Evolutionary conservation across 305 asterid genomes (phyloP).

Genomic region (Fraxinus xanthoxyloides): DNA sequence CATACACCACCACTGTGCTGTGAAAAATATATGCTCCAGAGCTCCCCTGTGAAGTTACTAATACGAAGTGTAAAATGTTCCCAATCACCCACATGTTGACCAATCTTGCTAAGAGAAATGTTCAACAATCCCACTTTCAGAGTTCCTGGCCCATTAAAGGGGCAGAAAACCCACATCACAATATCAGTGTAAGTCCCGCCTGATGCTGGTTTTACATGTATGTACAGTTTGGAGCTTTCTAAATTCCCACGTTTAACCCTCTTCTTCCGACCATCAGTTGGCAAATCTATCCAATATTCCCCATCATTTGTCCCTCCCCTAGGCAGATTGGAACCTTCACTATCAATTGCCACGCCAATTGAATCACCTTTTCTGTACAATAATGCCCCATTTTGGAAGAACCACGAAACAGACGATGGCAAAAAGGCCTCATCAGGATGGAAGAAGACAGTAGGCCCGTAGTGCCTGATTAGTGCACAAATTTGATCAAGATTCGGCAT

Average conservation of each 20-base stretch:
- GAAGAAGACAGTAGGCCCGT: constrained; percentile 80
- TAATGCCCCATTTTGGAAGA: constrained; percentile 69
- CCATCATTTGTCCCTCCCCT: constrained; percentile 67
- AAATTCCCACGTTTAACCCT: constrained; percentile 56
- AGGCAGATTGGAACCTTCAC: constrained; percentile 73
- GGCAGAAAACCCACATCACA: constrained; percentile 86
- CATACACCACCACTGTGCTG: constrained; percentile 94
- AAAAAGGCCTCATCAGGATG: constrained; percentile 75
- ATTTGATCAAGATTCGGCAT: constrained; percentile 83
- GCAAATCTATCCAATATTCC: constrained; percentile 77
- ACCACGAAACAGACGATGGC: constrained; percentile 86
- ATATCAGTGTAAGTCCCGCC: constrained; percentile 88
- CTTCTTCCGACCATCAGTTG: constrained; percentile 41
- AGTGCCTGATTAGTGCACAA: constrained; percentile 59
- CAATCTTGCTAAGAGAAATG: constrained; percentile 55
- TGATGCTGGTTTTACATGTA: constrained; percentile 77
- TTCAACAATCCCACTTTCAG: constrained; percentile 64
- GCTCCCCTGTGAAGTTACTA: constrained; percentile 81
- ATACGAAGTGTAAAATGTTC: constrained; percentile 85
- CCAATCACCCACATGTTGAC: constrained; percentile 93
- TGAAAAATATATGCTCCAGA: constrained; percentile 81
- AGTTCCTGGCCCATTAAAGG: constrained; percentile 86
- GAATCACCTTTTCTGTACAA: constrained; percentile 39
- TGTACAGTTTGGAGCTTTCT: constrained; percentile 67
- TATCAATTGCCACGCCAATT: constrained; percentile 46